phyloP scores from a whole-genome alignment of 371 early-diverging fungal genomes.

The Capniomyces stellatus region DNA sequence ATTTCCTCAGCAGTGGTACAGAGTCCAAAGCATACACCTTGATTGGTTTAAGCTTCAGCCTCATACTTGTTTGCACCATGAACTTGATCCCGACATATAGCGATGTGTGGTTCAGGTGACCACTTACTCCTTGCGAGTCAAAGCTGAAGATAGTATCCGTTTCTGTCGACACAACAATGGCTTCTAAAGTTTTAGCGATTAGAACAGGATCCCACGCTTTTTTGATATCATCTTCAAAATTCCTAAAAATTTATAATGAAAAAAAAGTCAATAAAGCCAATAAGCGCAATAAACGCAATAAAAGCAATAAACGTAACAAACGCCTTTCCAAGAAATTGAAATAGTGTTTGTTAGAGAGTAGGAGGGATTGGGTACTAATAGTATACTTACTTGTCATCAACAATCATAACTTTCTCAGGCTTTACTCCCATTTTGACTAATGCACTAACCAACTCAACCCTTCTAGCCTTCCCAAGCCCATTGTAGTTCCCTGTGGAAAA shows the following conservation, averaged over 20 bases:
- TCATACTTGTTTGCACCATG: conserved; percentile 20
- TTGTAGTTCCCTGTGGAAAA: conserved; percentile 69
- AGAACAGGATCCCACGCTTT: conserved; percentile 44
- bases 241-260: not conserved
- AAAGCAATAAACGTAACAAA: no score
- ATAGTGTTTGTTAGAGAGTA: no score
- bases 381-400: conserved; percentile 40
- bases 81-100: conserved; percentile 53
- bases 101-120: conserved; percentile 86
- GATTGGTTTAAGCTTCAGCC: conserved; percentile 14
- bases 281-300: no score
- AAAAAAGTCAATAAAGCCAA: no score
- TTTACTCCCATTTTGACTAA: conserved; percentile 46
- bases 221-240: conserved; percentile 55
- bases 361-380: no score
- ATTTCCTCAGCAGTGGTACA: conserved; percentile 55
- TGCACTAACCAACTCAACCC: conserved; percentile 53
- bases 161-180: conserved; percentile 33
- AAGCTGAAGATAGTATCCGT: conserved; percentile 68
- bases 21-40: conserved; percentile 38
- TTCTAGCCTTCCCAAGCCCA: conserved; percentile 54
- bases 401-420: conserved; percentile 32
- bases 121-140: conserved; percentile 81
- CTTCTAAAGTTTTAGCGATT: conserved; percentile 35
- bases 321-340: no score